Percentiles rank a stretch among this genome's conserved stretches.
Conservation (phyloP, 257 asterid species). For the Lithospermum erythrorhizon region DNA sequence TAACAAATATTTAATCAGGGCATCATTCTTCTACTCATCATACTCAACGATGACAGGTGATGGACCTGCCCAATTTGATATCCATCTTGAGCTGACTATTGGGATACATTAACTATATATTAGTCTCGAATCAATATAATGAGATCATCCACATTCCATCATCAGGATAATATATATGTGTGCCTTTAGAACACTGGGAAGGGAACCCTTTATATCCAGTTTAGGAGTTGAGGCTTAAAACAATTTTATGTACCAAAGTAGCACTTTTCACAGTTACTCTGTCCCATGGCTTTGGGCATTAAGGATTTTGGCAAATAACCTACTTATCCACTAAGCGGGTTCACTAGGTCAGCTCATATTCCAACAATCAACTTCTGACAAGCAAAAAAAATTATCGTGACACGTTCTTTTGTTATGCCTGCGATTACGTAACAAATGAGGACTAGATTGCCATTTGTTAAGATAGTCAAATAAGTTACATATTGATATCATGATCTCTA, state of each 20-base stretch:
- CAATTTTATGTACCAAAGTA: not conserved
- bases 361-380: too few species aligned
- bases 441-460: too few species aligned
- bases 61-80: constrained; percentile 20
- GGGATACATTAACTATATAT: constrained; percentile 4
- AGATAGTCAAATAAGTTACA: too few species aligned
- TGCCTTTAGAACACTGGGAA: not conserved
- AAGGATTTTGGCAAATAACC: too few species aligned
- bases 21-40: constrained; percentile 7
- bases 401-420: too few species aligned
- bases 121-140: too few species aligned
- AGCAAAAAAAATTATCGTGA: too few species aligned
- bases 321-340: too few species aligned
- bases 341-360: too few species aligned
- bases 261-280: not conserved
- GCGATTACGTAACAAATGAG: too few species aligned
- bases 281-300: too few species aligned
- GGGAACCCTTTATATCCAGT: not conserved
- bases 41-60: constrained; percentile 25
- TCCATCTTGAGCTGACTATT: constrained; percentile 23
- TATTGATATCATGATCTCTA: too few species aligned
- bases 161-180: not conserved
- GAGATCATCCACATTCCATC: constrained; percentile 2
- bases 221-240: constrained; percentile 4
- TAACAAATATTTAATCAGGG: constrained; percentile 17